Conservation (phyloP, 2,329 filamentous ascomycete genomes). For the Colletotrichum sp. region DNA sequence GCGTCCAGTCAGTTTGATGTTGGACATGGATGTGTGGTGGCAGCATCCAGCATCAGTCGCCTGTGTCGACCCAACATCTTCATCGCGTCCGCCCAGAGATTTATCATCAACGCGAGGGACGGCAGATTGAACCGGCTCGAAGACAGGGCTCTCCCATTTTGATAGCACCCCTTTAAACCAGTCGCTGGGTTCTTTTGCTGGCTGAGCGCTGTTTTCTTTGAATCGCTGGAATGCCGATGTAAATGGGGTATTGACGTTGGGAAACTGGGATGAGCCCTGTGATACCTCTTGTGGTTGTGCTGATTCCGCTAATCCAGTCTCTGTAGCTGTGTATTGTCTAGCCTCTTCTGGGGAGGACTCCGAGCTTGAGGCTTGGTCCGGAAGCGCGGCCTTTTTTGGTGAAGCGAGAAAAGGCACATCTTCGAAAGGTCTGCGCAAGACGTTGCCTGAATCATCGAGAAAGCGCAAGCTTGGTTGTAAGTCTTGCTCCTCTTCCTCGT, state of each 20-base stretch:
- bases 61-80: neutral
- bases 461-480: conserved; percentile 27
- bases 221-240: neutral
- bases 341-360: neutral
- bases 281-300: neutral
- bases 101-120: conserved; percentile 46
- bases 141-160: conserved; percentile 79
- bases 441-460: conserved; percentile 43
- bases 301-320: neutral
- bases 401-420: conserved; percentile 26
- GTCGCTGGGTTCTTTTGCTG: conserved; percentile 30
- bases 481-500: neutral
- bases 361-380: neutral
- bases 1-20: conserved; percentile 36
- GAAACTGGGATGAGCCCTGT: neutral
- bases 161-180: conserved; percentile 68
- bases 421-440: conserved; percentile 51
- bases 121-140: conserved; percentile 52
- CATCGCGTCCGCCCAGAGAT: conserved; percentile 7
- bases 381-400: neutral
- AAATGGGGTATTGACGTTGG: neutral
- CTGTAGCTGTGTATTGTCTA: neutral
- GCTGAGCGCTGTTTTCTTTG: neutral
- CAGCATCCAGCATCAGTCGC: neutral
- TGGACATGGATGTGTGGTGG: neutral